Conservation (phyloP, 78 protist species). For the Dictyostelium citrinum region DNA sequence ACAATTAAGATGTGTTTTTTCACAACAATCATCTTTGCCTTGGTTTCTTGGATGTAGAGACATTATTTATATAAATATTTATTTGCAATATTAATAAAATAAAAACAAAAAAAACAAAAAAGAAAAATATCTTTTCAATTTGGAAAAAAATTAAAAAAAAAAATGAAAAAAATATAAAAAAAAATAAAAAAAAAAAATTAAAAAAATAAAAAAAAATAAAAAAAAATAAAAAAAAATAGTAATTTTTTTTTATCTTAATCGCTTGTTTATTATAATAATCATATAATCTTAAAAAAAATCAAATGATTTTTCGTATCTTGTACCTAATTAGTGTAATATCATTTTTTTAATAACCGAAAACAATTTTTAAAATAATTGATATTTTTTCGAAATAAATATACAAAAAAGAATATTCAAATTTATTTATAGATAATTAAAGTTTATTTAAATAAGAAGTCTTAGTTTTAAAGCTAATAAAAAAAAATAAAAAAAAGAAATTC, state of each 20-base stretch:
- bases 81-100: neutral
- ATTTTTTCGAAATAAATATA: no score
- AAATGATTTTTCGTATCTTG: neutral
- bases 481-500: no score
- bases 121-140: neutral
- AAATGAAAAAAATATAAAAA: neutral
- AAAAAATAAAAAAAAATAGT: neutral
- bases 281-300: neutral
- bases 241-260: neutral
- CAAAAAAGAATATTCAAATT: no score
- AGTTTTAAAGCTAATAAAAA: no score
- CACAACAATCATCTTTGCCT: slow-evolving; percentile 39
- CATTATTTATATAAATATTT: neutral
- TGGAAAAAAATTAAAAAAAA: neutral
- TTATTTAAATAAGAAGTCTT: no score
- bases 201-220: neutral
- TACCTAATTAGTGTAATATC: neutral
- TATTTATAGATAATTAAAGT: no score
- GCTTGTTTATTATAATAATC: neutral
- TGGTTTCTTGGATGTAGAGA: neutral
- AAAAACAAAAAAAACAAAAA: neutral
- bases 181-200: neutral
- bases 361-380: no score
- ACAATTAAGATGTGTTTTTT: slow-evolving; percentile 32
- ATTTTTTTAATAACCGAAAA: neutral